Evolutionary conservation across 148 eudicot genomes (phyloP).

Genomic region (Suaeda aralocaspica): DNA sequence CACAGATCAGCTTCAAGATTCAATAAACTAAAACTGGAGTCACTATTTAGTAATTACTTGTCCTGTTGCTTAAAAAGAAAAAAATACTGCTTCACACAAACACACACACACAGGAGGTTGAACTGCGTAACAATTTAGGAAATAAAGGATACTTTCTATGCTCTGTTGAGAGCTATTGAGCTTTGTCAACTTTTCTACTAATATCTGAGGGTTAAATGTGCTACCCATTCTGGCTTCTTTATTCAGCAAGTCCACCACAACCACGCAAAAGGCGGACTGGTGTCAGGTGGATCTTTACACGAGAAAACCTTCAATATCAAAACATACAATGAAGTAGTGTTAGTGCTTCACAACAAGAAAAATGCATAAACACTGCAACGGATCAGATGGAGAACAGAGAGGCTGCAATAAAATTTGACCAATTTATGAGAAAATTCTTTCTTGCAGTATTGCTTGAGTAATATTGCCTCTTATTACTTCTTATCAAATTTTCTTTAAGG

Average conservation of each 20-base stretch:
- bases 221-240: conserved; percentile 50
- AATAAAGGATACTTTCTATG: conserved; percentile 88
- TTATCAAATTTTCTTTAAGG: neutral
- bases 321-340: neutral
- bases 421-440: neutral
- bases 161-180: conserved; percentile 89
- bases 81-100: neutral
- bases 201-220: conserved; percentile 79
- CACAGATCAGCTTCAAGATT: neutral
- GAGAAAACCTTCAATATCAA: conserved; percentile 18
- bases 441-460: neutral
- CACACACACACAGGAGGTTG: neutral
- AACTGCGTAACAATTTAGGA: neutral
- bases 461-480: neutral
- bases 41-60: neutral
- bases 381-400: neutral
- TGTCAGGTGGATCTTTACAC: conserved; percentile 19
- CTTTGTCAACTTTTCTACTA: conserved; percentile 71
- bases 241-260: conserved; percentile 25
- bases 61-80: neutral
- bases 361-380: neutral
- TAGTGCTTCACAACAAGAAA: neutral
- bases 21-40: neutral
- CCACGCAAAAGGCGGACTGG: conserved; percentile 22
- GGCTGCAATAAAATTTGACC: neutral